These are phyloP conservation scores for Saprolegnia diclina DNA, from an alignment of 352 stramenopile species.

Conservation along the genomic window DNA sequence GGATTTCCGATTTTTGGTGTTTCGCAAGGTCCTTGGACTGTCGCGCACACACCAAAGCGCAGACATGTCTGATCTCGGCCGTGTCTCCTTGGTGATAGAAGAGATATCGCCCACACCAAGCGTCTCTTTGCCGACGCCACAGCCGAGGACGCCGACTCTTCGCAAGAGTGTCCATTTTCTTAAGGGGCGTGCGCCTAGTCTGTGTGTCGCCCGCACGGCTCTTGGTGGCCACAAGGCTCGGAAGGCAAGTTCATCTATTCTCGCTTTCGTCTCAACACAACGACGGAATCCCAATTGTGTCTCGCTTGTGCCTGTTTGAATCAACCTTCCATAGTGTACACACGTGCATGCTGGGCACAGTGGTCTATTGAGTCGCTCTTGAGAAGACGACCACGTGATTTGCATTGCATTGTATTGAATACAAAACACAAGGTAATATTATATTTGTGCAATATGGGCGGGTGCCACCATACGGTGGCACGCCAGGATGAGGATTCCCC, in stretches of 20 bases:
- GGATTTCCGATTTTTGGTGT: too few relatives aligned
- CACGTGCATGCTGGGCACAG: not conserved
- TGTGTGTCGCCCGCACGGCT: not conserved
- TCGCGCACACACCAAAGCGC: too few relatives aligned
- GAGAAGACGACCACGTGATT: not conserved
- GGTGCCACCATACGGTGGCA: not conserved
- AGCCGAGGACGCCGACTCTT: too few relatives aligned
- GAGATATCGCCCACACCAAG: too few relatives aligned
- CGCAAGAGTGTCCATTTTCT: not conserved
- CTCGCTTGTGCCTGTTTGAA: too few relatives aligned
- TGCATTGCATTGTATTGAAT: not conserved
- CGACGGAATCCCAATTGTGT: too few relatives aligned
- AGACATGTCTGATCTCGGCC: too few relatives aligned
- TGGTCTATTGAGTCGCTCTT: not conserved
- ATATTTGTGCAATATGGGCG: not conserved
- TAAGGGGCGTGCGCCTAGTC: not conserved
- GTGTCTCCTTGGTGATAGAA: too few relatives aligned
- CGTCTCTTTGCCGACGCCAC: too few relatives aligned
- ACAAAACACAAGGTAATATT: not conserved
- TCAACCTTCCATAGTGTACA: too few relatives aligned
- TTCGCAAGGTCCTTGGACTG: too few relatives aligned
- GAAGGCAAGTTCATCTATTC: not conserved
- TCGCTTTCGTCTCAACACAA: not conserved
- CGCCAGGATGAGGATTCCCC: not conserved
- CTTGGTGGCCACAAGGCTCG: not conserved